A percentile compares a stretch with the other conserved stretches of the same genome.
Conservation (phyloP, 2,329 filamentous ascomycete species). For the Sporothrix humicola region DNA sequence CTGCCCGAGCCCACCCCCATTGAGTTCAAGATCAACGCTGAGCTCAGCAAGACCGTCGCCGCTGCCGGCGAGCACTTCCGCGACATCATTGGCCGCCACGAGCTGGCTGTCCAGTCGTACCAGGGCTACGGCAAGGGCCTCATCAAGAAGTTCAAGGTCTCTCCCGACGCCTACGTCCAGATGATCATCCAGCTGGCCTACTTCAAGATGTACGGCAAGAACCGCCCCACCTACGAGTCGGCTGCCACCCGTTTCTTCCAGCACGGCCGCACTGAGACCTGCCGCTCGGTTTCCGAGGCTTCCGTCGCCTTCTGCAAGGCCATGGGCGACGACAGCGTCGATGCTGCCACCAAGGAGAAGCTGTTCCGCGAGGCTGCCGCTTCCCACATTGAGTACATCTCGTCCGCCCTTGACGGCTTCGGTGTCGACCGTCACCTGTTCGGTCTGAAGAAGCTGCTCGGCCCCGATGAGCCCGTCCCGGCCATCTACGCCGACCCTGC, state of each 20-base stretch:
- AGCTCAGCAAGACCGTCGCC: slow-evolving; percentile 78
- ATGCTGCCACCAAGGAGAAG: slow-evolving; percentile 59
- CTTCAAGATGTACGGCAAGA: slow-evolving; percentile 98
- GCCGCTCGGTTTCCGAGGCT: slow-evolving; percentile 88
- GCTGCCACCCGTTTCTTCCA: slow-evolving; percentile 95
- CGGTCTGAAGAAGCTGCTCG: slow-evolving; percentile 88
- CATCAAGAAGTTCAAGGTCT: slow-evolving; percentile 99
- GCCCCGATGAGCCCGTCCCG: slow-evolving; percentile 79
- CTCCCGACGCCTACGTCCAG: slow-evolving; percentile 95
- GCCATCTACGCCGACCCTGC: slow-evolving; percentile 86
- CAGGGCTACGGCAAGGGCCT: slow-evolving; percentile 97
- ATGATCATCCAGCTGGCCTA: slow-evolving; percentile 99
- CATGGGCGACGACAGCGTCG: slow-evolving; percentile 72
- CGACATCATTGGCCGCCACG: slow-evolving; percentile 81
- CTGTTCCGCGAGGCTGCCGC: slow-evolving; percentile 83
- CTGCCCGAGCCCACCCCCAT: slow-evolving; percentile 80
- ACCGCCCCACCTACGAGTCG: slow-evolving; percentile 96
- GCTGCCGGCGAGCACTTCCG: slow-evolving; percentile 79
- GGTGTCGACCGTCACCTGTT: slow-evolving; percentile 98
- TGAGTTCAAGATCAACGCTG: slow-evolving; percentile 76
- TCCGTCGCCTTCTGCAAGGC: slow-evolving; percentile 87
- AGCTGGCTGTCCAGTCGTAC: slow-evolving; percentile 92
- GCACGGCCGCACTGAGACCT: slow-evolving; percentile 94
- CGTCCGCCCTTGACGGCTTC: slow-evolving; percentile 85
- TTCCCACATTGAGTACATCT: slow-evolving; percentile 88